Conservation (phyloP, 1,284 basidiomycete genomes). For the Mycocalia duriaeana region DNA sequence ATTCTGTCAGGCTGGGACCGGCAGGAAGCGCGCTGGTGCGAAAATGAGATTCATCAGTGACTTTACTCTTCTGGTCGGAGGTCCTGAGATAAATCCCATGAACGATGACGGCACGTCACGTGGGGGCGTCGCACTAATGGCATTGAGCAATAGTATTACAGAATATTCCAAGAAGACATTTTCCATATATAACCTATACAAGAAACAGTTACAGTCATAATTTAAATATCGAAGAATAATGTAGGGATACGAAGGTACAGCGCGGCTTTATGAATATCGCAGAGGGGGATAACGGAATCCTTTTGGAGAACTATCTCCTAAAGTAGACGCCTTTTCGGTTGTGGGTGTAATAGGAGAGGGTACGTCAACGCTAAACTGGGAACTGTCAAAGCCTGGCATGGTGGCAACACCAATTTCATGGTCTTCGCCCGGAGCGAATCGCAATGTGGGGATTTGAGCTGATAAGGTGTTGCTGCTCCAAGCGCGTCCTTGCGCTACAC, state of each 20-base stretch:
- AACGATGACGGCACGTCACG: too few species aligned
- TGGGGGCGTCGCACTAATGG: too few species aligned
- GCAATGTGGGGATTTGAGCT: constrained; percentile 11
- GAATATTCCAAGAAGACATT: too few species aligned
- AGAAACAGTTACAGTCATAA: too few species aligned
- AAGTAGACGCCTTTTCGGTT: not conserved
- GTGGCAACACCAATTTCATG: not conserved
- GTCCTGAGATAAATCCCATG: too few species aligned
- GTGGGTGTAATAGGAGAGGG: not conserved
- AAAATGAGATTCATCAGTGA: too few species aligned
- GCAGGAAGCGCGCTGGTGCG: not conserved
- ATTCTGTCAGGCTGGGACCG: too few species aligned
- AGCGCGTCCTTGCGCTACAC: constrained; percentile 36
- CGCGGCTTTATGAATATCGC: not conserved
- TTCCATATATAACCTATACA: too few species aligned
- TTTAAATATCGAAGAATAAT: too few species aligned
- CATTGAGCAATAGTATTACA: too few species aligned
- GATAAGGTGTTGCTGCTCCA: constrained; percentile 27
- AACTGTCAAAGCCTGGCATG: not conserved
- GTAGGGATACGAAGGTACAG: too few species aligned
- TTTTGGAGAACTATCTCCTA: not conserved
- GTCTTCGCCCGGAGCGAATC: constrained; percentile 2
- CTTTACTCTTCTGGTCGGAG: too few species aligned
- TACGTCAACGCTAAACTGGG: not conserved
- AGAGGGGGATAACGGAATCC: not conserved